Percentiles rank a stretch among this genome's conserved stretches.
Evolutionary conservation across 805 yeast species (phyloP).

Genomic region (Suhomyces tanzawaensis): DNA sequence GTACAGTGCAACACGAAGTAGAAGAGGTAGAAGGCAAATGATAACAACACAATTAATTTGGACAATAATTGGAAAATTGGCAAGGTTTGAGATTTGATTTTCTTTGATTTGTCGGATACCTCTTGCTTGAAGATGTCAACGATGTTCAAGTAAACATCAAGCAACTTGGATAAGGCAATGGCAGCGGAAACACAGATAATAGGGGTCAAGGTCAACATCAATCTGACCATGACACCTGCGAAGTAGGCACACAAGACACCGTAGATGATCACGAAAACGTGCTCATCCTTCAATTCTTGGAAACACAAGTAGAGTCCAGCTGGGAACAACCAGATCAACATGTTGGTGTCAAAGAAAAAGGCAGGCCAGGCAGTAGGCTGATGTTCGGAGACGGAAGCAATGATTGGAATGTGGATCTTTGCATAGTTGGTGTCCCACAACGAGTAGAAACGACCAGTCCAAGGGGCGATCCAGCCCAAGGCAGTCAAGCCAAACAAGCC

Average conservation of each 20-base stretch:
- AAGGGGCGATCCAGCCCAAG: slow-evolving; percentile 93
- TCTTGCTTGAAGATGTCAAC: slow-evolving; percentile 32
- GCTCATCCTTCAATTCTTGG: slow-evolving; percentile 88
- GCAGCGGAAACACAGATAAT: slow-evolving; percentile 92
- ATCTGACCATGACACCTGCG: slow-evolving; percentile 98
- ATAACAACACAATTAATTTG: slow-evolving; percentile 57
- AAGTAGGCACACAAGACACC: slow-evolving; percentile 93
- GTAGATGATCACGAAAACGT: slow-evolving; percentile 87
- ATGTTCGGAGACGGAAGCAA: slow-evolving; percentile 98
- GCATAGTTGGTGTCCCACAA: slow-evolving; percentile 98
- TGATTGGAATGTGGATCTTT: slow-evolving; percentile 95
- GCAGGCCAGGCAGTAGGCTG: slow-evolving; percentile 99
- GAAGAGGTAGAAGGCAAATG: slow-evolving; percentile 72
- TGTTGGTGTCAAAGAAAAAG: slow-evolving; percentile 88
- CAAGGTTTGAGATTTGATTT: slow-evolving; percentile 11
- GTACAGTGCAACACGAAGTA: slow-evolving; percentile 92
- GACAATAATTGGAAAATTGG: slow-evolving; percentile 45
- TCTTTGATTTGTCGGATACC: slow-evolving; percentile 8
- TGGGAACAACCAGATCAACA: slow-evolving; percentile 97
- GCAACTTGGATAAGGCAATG: slow-evolving; percentile 77
- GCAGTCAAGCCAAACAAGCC: slow-evolving; percentile 81
- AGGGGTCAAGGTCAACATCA: slow-evolving; percentile 96
- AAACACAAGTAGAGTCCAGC: slow-evolving; percentile 91
- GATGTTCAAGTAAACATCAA: slow-evolving; percentile 78
- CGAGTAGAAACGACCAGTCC: slow-evolving; percentile 99